These are phyloP conservation scores for Gleditsia sinensis DNA, from an alignment of 306 rosid genomes.

Conservation along the genomic window DNA sequence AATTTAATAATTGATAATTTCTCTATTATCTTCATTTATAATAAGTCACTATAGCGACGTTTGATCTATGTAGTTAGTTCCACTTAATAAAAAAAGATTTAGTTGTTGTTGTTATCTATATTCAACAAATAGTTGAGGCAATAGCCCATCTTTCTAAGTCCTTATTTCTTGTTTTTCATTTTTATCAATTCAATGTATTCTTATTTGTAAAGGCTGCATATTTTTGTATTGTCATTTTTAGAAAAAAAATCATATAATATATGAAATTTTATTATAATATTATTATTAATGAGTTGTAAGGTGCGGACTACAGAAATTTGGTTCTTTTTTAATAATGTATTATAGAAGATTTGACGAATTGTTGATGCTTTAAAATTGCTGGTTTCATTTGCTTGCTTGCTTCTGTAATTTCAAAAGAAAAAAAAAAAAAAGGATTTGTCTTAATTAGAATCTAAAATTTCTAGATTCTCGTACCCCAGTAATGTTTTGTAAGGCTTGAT, in stretches of 20 bases:
- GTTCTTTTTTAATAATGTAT: not conserved
- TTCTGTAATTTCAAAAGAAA: not conserved
- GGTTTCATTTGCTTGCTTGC: not conserved
- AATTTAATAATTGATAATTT: too few relatives aligned
- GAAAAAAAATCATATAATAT: not conserved
- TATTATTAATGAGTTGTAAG: not conserved
- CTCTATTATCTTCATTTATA: too few relatives aligned
- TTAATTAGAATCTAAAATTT: not conserved
- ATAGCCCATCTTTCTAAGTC: not conserved
- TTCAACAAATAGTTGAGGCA: not conserved
- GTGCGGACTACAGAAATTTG: slow-evolving; percentile 10
- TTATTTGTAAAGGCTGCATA: not conserved
- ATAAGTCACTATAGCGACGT: too few relatives aligned
- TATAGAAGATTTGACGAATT: not conserved
- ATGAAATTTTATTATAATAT: not conserved
- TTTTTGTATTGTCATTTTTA: not conserved
- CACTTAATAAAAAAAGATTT: too few relatives aligned
- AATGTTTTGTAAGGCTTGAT: not conserved
- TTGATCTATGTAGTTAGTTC: too few relatives aligned
- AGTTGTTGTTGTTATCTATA: too few relatives aligned
- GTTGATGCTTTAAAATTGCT: not conserved
- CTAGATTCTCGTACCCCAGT: not conserved
- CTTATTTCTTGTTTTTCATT: not conserved
- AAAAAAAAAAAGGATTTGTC: slow-evolving; percentile 1
- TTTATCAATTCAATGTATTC: slow-evolving; percentile 8